Percentiles rank a stretch among this genome's conserved stretches.
These are phyloP conservation scores for Tubosaeta brunneosetosa DNA, from an alignment of 768 basidiomycete genomes.

Conservation along the genomic window DNA sequence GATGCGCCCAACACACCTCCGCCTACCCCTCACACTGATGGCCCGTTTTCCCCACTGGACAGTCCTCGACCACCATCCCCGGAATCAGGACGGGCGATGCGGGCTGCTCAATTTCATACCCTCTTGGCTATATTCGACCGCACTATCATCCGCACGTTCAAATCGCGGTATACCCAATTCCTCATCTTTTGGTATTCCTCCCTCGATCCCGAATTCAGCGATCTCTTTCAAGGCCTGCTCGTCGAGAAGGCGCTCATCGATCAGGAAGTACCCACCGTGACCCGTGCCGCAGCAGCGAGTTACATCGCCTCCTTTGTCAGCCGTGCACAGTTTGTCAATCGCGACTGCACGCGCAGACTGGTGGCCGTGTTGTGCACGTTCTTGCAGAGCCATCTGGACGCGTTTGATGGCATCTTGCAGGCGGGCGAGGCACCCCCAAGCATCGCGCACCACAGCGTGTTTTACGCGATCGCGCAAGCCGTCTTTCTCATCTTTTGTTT, in stretches of 20 bases:
- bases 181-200: slow-evolving; percentile 95
- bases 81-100: slow-evolving; percentile 36
- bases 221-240: slow-evolving; percentile 93
- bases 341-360: slow-evolving; percentile 66
- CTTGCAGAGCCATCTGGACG: slow-evolving; percentile 70
- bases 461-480: slow-evolving; percentile 90
- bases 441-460: slow-evolving; percentile 57
- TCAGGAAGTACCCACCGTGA: slow-evolving; percentile 57
- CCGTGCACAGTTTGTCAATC: slow-evolving; percentile 81
- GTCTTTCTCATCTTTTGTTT: slow-evolving; percentile 98
- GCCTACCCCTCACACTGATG: not conserved
- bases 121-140: slow-evolving; percentile 93
- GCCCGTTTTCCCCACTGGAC: slow-evolving; percentile 17
- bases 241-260: slow-evolving; percentile 81
- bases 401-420: slow-evolving; percentile 49
- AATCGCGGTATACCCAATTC: slow-evolving; percentile 96
- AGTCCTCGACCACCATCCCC: slow-evolving; percentile 24
- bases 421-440: slow-evolving; percentile 31
- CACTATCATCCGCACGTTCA: slow-evolving; percentile 91
- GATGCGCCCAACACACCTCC: slow-evolving; percentile 17
- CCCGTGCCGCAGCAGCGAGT: slow-evolving; percentile 86
- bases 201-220: slow-evolving; percentile 81
- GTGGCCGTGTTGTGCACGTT: slow-evolving; percentile 85
- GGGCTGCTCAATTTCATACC: slow-evolving; percentile 70
- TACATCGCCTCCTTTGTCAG: slow-evolving; percentile 93